Conservation (phyloP, 2,329 filamentous ascomycete species). For the Monilinia laxa region DNA sequence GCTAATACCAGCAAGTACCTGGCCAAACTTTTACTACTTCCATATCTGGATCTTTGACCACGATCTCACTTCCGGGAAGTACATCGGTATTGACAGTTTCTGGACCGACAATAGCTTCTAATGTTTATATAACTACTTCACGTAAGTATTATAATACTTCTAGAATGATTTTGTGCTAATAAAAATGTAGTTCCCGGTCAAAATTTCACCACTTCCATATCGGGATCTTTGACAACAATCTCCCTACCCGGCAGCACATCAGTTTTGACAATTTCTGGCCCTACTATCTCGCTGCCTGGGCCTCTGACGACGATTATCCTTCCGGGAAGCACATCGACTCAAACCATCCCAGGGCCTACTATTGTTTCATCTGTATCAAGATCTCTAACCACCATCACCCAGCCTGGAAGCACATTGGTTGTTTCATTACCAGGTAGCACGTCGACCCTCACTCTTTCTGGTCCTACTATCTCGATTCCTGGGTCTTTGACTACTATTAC, state of each 20-base stretch:
- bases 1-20: background rate
- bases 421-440: conserved; percentile 10
- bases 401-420: conserved; percentile 22
- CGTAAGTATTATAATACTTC: background rate
- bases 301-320: background rate
- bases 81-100: conserved; percentile 12
- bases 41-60: conserved; percentile 27
- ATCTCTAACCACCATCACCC: conserved; percentile 15
- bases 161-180: background rate
- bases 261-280: background rate
- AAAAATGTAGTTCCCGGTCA: background rate
- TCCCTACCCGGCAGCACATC: conserved; percentile 12
- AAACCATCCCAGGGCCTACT: conserved; percentile 24
- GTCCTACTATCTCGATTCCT: conserved; percentile 11
- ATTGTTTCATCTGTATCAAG: conserved; percentile 24
- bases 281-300: conserved; percentile 15
- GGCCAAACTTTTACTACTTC: conserved; percentile 15
- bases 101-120: background rate
- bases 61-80: conserved; percentile 18
- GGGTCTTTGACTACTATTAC: conserved; percentile 3
- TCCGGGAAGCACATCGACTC: background rate
- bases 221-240: conserved; percentile 19
- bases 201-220: conserved; percentile 23
- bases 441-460: background rate
- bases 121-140: conserved; percentile 3